Evolutionary conservation across 805 yeast species (phyloP), one percentile per base, ranked within the genome.

Genomic region (Huiozyma naganishii): DNA sequence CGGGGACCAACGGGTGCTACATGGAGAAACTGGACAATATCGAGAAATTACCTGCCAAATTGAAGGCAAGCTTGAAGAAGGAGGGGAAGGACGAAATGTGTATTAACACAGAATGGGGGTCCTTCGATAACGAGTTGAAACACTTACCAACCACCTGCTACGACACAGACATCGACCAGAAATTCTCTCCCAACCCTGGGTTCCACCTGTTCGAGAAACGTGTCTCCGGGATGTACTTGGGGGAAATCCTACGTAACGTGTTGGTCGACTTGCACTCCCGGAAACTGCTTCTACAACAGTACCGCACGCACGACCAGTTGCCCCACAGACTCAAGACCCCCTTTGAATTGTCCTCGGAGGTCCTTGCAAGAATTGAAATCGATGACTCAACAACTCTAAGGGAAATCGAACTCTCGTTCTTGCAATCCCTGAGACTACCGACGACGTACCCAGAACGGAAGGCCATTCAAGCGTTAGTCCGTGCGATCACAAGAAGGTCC

Each of bases 1-100:
- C 98, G 2, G 98, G 98, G 59, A 90, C 97, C 29, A 90, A 90
- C 64, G 97, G 97, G 48, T 95, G 96, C 11, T 90, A 92, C 65
- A 72, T 77, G 59, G 98, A 90, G 65, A 72, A 76, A 45, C 62
- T 88, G 42, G 79, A 76, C 36, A 74, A 80, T 44, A 84, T 92
- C 52, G 75, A 74, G 44, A 90, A 92, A 65, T 70, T 89, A 48
- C 76, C 78, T n/a, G 70, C 73, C 2, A 64, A 68, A 32, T 45
- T 64, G 10, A 63, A 64, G 39, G 64, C 57, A 27, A 60, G 59
- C 17, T 64, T 73, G 53, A 41, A 59, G 17, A 65, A 58, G 43
- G 59, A 66, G 41, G 80, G 77, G 32, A 70, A 73, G 42, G 69
- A 71, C 2, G 78, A 80, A 49, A 89, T 89, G 96, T 83, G 87